Conservation (phyloP, 1,139 yeast genomes). For the Arxiozyma slooffiae region DNA sequence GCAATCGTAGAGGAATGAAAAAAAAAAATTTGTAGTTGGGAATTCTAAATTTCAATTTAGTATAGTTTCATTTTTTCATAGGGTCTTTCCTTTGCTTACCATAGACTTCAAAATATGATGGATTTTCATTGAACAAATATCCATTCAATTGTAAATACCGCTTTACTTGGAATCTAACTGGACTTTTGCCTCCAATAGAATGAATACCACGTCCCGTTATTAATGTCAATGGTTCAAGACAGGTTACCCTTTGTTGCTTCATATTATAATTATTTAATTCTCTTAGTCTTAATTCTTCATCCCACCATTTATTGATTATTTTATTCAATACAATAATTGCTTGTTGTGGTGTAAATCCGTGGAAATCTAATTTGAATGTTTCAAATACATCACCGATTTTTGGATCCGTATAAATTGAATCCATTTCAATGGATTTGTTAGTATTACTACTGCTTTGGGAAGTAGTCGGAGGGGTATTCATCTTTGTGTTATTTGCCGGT, state of each 20-base stretch:
- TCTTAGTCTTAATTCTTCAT: slow-evolving; percentile 36
- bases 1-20: neutral
- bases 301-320: slow-evolving; percentile 47
- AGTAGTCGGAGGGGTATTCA: neutral
- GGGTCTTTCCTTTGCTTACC: slow-evolving; percentile 31
- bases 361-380: slow-evolving; percentile 40
- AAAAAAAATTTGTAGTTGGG: neutral
- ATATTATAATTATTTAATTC: slow-evolving; percentile 34
- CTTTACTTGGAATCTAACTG: slow-evolving; percentile 36
- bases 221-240: slow-evolving; percentile 35
- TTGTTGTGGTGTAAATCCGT: slow-evolving; percentile 37
- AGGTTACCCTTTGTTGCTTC: slow-evolving; percentile 22
- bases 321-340: slow-evolving; percentile 35
- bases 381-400: neutral
- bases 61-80: neutral
- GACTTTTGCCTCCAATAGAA: slow-evolving; percentile 43
- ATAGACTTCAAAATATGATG: slow-evolving; percentile 37
- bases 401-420: neutral
- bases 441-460: neutral
- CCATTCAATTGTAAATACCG: slow-evolving; percentile 30
- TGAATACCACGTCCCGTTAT: slow-evolving; percentile 60
- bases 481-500: neutral
- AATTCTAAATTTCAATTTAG: neutral
- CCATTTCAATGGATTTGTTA: neutral
- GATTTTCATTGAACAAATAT: slow-evolving; percentile 38